Conservation (phyloP, 306 rosid genomes). For the Prunus mira region DNA sequence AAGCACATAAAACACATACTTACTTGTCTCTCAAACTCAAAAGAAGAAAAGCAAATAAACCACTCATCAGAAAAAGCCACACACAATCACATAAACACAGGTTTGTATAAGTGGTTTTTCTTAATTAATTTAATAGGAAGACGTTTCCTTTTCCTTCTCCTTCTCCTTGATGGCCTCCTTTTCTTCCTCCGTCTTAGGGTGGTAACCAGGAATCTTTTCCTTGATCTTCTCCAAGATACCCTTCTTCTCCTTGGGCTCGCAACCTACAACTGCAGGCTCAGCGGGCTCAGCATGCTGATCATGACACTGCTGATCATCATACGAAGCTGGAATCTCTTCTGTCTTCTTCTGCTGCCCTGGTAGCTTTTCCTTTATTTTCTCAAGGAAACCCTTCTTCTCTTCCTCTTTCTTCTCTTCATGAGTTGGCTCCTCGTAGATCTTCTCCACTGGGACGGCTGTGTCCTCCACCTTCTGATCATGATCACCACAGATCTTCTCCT, state of each 20-base stretch:
- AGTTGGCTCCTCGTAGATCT: constrained; percentile 28
- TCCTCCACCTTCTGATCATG: constrained; percentile 27
- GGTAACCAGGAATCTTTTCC: constrained; percentile 80
- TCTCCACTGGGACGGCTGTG: constrained; percentile 51
- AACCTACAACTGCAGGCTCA: constrained; percentile 30
- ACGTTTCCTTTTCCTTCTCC: constrained; percentile 15
- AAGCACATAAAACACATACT: background rate
- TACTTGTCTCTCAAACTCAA: background rate
- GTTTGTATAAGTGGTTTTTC: background rate
- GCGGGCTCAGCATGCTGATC: constrained; percentile 2
- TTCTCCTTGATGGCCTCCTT: constrained; percentile 19
- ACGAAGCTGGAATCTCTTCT: constrained; percentile 37
- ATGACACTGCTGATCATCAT: background rate
- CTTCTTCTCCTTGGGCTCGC: constrained; percentile 63
- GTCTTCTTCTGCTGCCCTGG: constrained; percentile 74
- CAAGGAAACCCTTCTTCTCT: constrained; percentile 80
- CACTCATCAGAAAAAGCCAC: background rate
- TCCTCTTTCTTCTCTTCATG: constrained; percentile 24
- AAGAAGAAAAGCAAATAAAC: background rate
- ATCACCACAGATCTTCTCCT: constrained; percentile 31
- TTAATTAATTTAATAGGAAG: background rate
- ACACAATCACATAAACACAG: background rate
- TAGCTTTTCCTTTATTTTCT: constrained; percentile 76
- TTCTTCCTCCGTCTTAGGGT: constrained; percentile 42
- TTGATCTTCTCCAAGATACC: constrained; percentile 82